Evolutionary conservation across 2,329 filamentous ascomycete genomes (phyloP).

Genomic region (Coniochaeta pulveracea): DNA sequence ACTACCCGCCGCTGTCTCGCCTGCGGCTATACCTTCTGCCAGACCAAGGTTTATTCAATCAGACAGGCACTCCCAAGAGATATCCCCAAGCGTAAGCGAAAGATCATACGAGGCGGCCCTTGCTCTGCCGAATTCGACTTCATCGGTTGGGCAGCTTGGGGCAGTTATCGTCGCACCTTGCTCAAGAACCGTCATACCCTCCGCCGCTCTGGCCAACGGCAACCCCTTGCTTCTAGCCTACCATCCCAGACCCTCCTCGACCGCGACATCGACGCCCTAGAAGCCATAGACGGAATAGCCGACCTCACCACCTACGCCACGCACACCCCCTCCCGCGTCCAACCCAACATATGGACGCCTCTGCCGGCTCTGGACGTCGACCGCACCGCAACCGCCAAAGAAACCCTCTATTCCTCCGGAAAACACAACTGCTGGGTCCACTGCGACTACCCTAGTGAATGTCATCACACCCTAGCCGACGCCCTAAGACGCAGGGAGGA

Average conservation of each 20-base stretch:
- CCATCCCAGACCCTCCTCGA: too few relatives aligned
- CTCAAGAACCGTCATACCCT: too few relatives aligned
- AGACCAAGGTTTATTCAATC: background rate
- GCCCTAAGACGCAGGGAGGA: conserved; percentile 7
- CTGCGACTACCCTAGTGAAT: conserved; percentile 18
- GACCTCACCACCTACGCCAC: too few relatives aligned
- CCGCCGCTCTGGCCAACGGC: too few relatives aligned
- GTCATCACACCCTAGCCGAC: conserved; percentile 10
- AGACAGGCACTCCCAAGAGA: conserved; percentile 4
- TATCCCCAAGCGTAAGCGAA: conserved; percentile 4
- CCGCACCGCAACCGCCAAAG: conserved; percentile 8
- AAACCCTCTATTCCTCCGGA: conserved; percentile 10
- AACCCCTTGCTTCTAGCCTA: too few relatives aligned
- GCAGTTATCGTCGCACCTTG: too few relatives aligned
- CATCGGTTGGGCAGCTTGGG: conserved; percentile 16
- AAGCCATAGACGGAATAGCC: too few relatives aligned
- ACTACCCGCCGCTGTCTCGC: conserved; percentile 25
- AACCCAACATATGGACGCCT: conserved; percentile 2
- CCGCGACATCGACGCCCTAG: too few relatives aligned
- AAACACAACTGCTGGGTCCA: conserved; percentile 15
- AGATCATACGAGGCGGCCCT: conserved; percentile 3
- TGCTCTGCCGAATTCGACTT: conserved; percentile 22
- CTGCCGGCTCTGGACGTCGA: conserved; percentile 2
- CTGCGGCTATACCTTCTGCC: conserved; percentile 24
- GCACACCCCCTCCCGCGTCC: too few relatives aligned